Percentiles rank a stretch among this genome's conserved stretches.
phyloP scores from a whole-genome alignment of 257 asterid species.

The Striga asiatica region DNA sequence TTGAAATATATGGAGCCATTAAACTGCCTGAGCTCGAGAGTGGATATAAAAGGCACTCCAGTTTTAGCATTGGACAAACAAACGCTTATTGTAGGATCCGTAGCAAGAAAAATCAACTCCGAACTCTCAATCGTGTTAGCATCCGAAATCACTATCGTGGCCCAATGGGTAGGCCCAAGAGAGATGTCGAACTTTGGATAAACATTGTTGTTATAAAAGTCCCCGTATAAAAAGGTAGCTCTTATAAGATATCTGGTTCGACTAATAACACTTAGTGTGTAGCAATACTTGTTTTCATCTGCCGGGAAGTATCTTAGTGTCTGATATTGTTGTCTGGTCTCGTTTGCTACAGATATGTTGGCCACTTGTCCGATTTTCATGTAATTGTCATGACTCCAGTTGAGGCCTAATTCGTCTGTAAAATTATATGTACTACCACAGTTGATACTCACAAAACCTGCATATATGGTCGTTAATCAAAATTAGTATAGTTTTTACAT shows the following conservation, averaged over 20 bases:
- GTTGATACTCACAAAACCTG: conserved; percentile 88
- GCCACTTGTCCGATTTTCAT: conserved; percentile 44
- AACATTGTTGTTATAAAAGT: conserved; percentile 62
- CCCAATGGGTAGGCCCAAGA: conserved; percentile 88
- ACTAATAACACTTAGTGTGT: conserved; percentile 52
- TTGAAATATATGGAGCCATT: conserved; percentile 72
- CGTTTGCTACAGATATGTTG: conserved; percentile 47
- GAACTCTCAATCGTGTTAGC: conserved; percentile 59
- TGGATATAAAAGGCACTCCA: conserved; percentile 87
- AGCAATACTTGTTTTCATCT: conserved; percentile 79
- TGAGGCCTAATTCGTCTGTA: conserved; percentile 66
- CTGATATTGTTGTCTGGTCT: conserved; percentile 58
- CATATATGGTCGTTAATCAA: background rate
- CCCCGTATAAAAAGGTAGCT: conserved; percentile 79
- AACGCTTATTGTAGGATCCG: conserved; percentile 60
- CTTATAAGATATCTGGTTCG: conserved; percentile 85
- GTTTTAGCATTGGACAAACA: conserved; percentile 98
- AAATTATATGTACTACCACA: conserved; percentile 75
- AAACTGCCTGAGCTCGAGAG: conserved; percentile 91
- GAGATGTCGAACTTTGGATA: conserved; percentile 94
- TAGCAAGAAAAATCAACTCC: conserved; percentile 87
- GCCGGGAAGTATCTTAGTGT: conserved; percentile 79
- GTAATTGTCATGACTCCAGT: conserved; percentile 62
- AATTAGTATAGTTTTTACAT: too few species aligned
- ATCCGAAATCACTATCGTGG: conserved; percentile 78